These are phyloP conservation scores for Penicillium nordicum DNA, from an alignment of 2,329 filamentous ascomycete species.

Conservation along the genomic window DNA sequence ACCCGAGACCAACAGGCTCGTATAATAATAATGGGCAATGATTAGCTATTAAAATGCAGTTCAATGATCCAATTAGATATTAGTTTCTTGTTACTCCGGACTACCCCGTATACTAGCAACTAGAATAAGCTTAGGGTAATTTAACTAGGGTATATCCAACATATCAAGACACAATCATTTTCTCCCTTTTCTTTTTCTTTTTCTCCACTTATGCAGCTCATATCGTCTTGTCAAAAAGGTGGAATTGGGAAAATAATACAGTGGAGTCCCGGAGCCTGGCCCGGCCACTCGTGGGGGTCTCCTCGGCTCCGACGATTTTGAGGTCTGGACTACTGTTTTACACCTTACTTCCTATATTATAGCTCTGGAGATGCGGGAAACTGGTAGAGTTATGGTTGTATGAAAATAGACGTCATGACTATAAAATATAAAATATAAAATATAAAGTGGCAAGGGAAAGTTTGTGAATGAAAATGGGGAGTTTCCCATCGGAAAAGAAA, in stretches of 20 bases:
- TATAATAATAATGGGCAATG: not conserved
- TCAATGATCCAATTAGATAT: not conserved
- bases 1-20: too few relatives aligned
- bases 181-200: not conserved
- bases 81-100: not conserved
- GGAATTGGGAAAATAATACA: not conserved
- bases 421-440: too few relatives aligned
- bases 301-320: not conserved
- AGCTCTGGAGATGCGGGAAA: not conserved
- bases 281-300: constrained; percentile 4
- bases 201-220: constrained; percentile 7
- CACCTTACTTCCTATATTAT: not conserved
- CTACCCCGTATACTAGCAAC: not conserved
- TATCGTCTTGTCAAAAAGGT: not conserved
- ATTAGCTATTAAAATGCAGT: not conserved
- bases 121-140: not conserved
- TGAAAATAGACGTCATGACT: not conserved
- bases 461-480: not conserved
- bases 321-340: not conserved
- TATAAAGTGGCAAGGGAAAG: not conserved
- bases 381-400: not conserved
- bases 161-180: not conserved
- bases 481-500: too few relatives aligned
- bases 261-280: not conserved
- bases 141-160: too few relatives aligned